Conservation (phyloP, 2,329 filamentous ascomycete species). For the Erysiphe pulchra region DNA sequence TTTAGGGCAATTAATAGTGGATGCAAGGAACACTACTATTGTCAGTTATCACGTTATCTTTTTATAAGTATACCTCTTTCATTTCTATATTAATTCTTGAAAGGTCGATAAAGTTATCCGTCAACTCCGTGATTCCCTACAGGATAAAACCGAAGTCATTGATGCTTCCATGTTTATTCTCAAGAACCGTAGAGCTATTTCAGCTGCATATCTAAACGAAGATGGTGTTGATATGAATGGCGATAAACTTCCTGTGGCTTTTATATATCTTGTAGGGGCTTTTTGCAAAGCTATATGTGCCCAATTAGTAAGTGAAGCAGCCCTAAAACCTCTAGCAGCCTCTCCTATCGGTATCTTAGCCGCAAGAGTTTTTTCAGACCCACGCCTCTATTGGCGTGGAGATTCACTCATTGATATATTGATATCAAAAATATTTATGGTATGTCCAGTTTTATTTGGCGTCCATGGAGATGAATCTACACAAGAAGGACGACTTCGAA, state of each 20-base stretch:
- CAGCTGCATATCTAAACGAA: slow-evolving; percentile 10
- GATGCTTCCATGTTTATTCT: not conserved
- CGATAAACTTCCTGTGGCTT: slow-evolving; percentile 32
- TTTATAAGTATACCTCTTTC: not conserved
- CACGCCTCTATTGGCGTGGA: slow-evolving; percentile 40
- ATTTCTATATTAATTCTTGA: not conserved
- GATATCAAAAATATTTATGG: slow-evolving; percentile 59
- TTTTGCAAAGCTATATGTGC: slow-evolving; percentile 48
- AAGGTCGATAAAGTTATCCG: not conserved
- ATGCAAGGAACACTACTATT: not conserved
- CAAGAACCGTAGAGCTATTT: not conserved
- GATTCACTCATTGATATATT: slow-evolving; percentile 55
- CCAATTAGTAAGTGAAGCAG: slow-evolving; percentile 42
- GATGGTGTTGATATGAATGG: slow-evolving; percentile 22
- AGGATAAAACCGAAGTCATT: not conserved
- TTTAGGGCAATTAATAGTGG: slow-evolving; percentile 42
- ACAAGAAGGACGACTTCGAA: slow-evolving; percentile 32
- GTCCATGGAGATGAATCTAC: slow-evolving; percentile 53
- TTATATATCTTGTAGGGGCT: slow-evolving; percentile 53
- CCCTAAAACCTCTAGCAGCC: slow-evolving; percentile 35
- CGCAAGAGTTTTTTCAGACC: slow-evolving; percentile 46
- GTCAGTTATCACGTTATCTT: not conserved
- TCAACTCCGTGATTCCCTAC: not conserved
- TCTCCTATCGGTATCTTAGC: slow-evolving; percentile 59
- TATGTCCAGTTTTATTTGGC: slow-evolving; percentile 70